A percentile compares a stretch with the other conserved stretches of the same genome.
Evolutionary conservation across 768 basidiomycete genomes (phyloP).

Genomic region (Pleurotus tuoliensis): DNA sequence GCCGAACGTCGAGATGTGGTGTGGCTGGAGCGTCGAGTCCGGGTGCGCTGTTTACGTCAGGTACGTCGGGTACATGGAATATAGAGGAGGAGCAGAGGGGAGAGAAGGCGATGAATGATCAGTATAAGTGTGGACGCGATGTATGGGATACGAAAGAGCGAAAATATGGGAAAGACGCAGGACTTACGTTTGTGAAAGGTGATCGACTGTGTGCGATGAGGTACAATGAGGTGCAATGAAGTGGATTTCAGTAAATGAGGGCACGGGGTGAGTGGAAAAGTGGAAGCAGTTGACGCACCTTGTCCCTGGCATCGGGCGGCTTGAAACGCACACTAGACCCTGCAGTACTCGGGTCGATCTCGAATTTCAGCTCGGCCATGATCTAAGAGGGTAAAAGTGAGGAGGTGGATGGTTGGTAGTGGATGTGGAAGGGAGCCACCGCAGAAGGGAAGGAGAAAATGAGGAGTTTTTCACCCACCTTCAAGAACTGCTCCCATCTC

Average conservation of each 20-base stretch:
- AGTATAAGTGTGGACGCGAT: neutral
- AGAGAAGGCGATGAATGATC: neutral
- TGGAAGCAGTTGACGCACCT: slow-evolving; percentile 16
- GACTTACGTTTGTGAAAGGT: slow-evolving; percentile 71
- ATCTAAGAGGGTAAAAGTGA: slow-evolving; percentile 34
- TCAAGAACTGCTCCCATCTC: slow-evolving; percentile 80
- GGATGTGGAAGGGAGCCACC: too few species aligned
- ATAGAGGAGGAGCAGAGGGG: neutral
- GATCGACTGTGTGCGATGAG: slow-evolving; percentile 45
- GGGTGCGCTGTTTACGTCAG: slow-evolving; percentile 55
- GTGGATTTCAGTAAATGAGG: too few species aligned
- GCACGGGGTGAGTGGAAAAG: too few species aligned
- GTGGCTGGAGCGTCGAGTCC: slow-evolving; percentile 55
- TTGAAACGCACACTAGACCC: slow-evolving; percentile 83
- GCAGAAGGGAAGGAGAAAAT: neutral
- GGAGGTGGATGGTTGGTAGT: too few species aligned
- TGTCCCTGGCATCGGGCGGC: slow-evolving; percentile 53
- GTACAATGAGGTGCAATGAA: too few species aligned
- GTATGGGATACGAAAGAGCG: neutral
- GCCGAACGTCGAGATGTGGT: slow-evolving; percentile 48
- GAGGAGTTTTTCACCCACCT: slow-evolving; percentile 35
- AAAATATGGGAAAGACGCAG: neutral
- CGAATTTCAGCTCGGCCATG: slow-evolving; percentile 78
- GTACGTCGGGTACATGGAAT: neutral
- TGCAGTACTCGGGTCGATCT: slow-evolving; percentile 68